Conservation (phyloP, 2,329 filamentous ascomycete species). For the Stachybotrys echinatus region DNA sequence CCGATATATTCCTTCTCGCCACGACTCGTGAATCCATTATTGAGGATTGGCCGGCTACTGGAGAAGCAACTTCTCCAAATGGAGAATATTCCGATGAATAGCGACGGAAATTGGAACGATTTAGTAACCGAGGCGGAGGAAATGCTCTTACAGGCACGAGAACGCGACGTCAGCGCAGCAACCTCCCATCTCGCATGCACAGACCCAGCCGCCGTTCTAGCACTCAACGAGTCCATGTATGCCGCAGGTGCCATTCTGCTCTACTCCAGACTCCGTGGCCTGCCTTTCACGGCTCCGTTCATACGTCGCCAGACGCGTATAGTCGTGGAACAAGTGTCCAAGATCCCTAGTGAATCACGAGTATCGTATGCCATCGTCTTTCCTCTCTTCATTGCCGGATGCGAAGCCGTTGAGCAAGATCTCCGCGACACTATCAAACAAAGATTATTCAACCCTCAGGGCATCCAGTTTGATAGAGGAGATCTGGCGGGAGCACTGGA, state of each 20-base stretch:
- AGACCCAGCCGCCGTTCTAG: conserved; percentile 6
- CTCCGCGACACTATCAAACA: conserved; percentile 6
- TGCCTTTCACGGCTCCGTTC: conserved; percentile 8
- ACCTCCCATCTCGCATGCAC: conserved; percentile 2
- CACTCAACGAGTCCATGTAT: conserved; percentile 11
- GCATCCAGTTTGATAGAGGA: conserved; percentile 6
- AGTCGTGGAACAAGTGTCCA: conserved; percentile 5
- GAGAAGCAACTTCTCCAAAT: conserved; percentile 6
- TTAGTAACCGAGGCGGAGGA: conserved; percentile 5
- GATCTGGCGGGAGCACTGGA: conserved; percentile 8
- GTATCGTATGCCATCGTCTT: conserved; percentile 9
- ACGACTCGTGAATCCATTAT: conserved; percentile 10
- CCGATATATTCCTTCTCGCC: conserved; percentile 10
- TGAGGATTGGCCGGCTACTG: conserved; percentile 8
- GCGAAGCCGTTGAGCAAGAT: conserved; percentile 9
- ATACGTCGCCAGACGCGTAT: conserved; percentile 7
- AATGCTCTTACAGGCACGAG: conserved; percentile 7
- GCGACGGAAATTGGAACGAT: conserved; percentile 2
- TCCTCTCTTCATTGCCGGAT: conserved; percentile 10
- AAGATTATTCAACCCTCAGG: conserved; percentile 4
- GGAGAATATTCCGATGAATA: neutral
- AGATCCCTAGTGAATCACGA: conserved; percentile 7
- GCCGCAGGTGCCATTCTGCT: conserved; percentile 7
- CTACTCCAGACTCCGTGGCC: conserved; percentile 7
- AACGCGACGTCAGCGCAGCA: conserved; percentile 5